Percentiles rank a stretch among this genome's conserved stretches.
Evolutionary conservation across 371 early-diverging fungal genomes (phyloP).

Genomic region (Lichtheimia ramosa): DNA sequence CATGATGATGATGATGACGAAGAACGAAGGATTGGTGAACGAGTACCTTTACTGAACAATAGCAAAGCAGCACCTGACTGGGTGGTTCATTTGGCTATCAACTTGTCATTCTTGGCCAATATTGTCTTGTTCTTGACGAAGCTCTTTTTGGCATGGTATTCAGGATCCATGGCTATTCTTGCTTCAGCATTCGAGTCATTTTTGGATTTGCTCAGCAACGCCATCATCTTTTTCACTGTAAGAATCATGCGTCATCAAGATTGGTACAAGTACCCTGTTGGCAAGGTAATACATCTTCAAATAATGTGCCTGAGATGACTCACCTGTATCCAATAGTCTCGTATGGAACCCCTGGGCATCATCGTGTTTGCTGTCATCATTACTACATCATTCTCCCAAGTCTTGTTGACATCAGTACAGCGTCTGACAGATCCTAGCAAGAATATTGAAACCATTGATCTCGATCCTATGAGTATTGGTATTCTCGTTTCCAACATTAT

Average conservation of each 20-base stretch:
- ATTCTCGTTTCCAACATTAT: conserved; percentile 49
- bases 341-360: conserved; percentile 68
- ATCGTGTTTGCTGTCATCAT: conserved; percentile 65
- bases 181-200: conserved; percentile 54
- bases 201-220: conserved; percentile 49
- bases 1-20: neutral
- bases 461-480: conserved; percentile 31
- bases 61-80: conserved; percentile 8
- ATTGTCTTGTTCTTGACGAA: conserved; percentile 38
- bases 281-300: conserved; percentile 23
- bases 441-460: conserved; percentile 43
- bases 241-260: conserved; percentile 47
- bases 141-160: conserved; percentile 32
- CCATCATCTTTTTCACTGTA: conserved; percentile 49
- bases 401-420: conserved; percentile 53
- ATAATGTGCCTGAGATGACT: neutral
- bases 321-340: conserved; percentile 23
- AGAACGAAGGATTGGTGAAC: neutral
- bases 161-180: conserved; percentile 49
- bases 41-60: neutral
- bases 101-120: conserved; percentile 45
- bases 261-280: conserved; percentile 49
- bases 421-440: conserved; percentile 36
- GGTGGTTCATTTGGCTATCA: conserved; percentile 48
- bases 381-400: conserved; percentile 63